Percentiles rank a stretch among this genome's conserved stretches.
Evolutionary conservation across 208 protist species (phyloP).

Genomic region (Lotmaria passim): DNA sequence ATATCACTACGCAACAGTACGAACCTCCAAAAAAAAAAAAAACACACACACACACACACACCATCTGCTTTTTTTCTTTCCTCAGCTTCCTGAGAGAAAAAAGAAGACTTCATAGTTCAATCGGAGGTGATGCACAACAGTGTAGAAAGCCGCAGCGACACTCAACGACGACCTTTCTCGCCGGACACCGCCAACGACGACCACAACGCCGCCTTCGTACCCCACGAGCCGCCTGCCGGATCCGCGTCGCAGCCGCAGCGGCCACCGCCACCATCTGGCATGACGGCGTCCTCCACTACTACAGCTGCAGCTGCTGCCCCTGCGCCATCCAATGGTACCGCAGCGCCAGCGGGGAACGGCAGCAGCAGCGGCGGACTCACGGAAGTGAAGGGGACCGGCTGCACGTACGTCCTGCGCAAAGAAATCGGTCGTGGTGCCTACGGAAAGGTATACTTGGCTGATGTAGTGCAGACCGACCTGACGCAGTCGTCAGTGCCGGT

Average conservation of each 20-base stretch:
- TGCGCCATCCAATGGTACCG: background rate
- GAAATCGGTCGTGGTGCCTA: constrained; percentile 97
- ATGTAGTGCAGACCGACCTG: constrained; percentile 22
- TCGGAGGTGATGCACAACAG: background rate
- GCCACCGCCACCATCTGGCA: background rate
- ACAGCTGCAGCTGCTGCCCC: background rate
- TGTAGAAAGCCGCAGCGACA: background rate
- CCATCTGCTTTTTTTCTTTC: too few relatives aligned
- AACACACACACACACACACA: too few relatives aligned
- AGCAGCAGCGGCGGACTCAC: constrained; percentile 1
- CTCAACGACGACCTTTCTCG: background rate
- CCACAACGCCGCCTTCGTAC: background rate
- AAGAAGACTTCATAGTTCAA: background rate
- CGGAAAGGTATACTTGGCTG: constrained; percentile 94
- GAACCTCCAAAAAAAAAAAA: too few relatives aligned
- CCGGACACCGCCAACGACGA: background rate
- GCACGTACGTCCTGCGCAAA: constrained; percentile 76
- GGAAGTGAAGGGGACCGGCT: constrained; percentile 29
- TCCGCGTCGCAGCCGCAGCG: background rate
- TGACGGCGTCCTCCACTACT: background rate
- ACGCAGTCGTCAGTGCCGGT: constrained; percentile 8
- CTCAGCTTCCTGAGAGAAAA: too few relatives aligned
- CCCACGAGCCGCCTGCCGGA: background rate
- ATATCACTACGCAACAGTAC: too few relatives aligned
- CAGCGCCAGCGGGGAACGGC: background rate